Evolutionary conservation across 345 rosid species (phyloP).

Genomic region (Gossypium thurberi): DNA sequence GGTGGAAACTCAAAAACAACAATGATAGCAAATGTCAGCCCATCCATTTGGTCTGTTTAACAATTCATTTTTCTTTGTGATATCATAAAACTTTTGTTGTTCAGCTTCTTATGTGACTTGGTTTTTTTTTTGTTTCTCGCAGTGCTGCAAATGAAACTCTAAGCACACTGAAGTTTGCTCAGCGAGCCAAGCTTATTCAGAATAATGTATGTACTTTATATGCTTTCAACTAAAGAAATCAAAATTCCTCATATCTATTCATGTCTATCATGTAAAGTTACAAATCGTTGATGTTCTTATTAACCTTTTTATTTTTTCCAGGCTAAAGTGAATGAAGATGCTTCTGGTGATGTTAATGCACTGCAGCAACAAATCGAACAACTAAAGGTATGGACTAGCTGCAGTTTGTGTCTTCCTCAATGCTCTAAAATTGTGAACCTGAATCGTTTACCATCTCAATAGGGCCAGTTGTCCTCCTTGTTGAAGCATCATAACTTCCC

Average conservation of each 20-base stretch:
- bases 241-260: neutral
- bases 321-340: slow-evolving; percentile 97
- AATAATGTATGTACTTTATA: slow-evolving; percentile 52
- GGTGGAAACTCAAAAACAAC: slow-evolving; percentile 97
- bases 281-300: slow-evolving; percentile 12
- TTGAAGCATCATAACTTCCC: slow-evolving; percentile 44
- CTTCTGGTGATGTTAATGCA: slow-evolving; percentile 77
- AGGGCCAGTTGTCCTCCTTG: slow-evolving; percentile 67
- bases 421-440: slow-evolving; percentile 13
- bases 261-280: slow-evolving; percentile 8
- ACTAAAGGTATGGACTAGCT: slow-evolving; percentile 46
- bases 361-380: slow-evolving; percentile 79
- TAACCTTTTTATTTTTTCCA: slow-evolving; percentile 23
- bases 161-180: slow-evolving; percentile 92
- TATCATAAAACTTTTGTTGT: neutral
- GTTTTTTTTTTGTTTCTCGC: slow-evolving; percentile 24
- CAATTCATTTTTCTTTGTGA: slow-evolving; percentile 9
- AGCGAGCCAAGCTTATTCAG: slow-evolving; percentile 94
- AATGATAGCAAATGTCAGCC: slow-evolving; percentile 91
- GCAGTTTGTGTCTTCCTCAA: slow-evolving; percentile 9
- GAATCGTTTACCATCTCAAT: slow-evolving; percentile 18
- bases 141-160: slow-evolving; percentile 86
- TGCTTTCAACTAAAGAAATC: neutral
- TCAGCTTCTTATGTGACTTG: slow-evolving; percentile 16
- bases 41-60: slow-evolving; percentile 68